phyloP scores from a whole-genome alignment of 2,329 filamentous ascomycete species.

The Xylariaceae sp. region DNA sequence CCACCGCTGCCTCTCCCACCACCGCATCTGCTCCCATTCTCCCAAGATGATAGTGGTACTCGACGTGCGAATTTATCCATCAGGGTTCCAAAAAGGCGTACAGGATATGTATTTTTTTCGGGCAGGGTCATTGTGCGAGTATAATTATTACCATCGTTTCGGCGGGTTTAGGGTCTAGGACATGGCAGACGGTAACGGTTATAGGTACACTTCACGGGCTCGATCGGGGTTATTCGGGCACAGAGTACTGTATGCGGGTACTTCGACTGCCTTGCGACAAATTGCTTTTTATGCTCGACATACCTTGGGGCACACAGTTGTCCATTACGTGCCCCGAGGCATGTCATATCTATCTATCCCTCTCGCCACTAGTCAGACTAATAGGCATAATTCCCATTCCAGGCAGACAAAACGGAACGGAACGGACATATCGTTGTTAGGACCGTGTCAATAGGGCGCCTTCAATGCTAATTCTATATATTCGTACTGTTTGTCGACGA shows the following conservation, averaged over 20 bases:
- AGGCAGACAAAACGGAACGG: background rate
- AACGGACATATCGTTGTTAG: background rate
- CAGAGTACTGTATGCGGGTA: conserved; percentile 9
- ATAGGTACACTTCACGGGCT: conserved; percentile 13
- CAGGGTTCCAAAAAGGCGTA: conserved; percentile 15
- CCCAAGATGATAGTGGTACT: conserved; percentile 2
- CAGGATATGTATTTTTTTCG: conserved; percentile 12
- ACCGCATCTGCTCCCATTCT: background rate
- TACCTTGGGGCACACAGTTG: background rate
- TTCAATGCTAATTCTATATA: conserved; percentile 10
- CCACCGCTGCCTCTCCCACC: background rate
- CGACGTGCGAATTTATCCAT: conserved; percentile 9
- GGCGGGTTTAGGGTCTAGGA: conserved; percentile 11
- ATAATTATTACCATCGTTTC: conserved; percentile 8
- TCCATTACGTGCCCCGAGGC: background rate
- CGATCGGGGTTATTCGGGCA: conserved; percentile 8
- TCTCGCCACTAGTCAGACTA: background rate
- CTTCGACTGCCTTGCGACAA: conserved; percentile 1
- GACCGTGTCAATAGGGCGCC: background rate
- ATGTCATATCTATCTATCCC: background rate
- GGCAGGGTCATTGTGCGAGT: conserved; percentile 13
- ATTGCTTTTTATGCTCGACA: conserved; percentile 3
- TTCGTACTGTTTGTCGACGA: background rate
- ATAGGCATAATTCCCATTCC: conserved; percentile 1
- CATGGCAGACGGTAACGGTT: conserved; percentile 18